A percentile compares a stretch with the other conserved stretches of the same genome.
phyloP scores from a whole-genome alignment of 805 yeast species.

The Candida insectorum region DNA sequence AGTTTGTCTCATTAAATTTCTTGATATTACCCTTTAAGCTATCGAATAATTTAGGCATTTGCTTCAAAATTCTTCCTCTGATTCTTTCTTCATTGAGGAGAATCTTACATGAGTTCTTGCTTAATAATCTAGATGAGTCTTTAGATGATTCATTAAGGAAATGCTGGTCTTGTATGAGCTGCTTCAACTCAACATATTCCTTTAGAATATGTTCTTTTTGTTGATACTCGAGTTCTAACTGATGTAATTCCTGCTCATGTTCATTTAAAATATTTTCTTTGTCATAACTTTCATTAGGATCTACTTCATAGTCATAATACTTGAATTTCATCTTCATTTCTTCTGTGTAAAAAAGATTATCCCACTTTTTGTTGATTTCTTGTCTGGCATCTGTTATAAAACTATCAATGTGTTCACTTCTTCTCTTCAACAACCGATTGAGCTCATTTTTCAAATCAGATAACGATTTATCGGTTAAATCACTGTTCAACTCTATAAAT shows the following conservation, averaged over 20 bases:
- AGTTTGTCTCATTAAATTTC: constrained; percentile 42
- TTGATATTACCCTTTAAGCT: constrained; percentile 46
- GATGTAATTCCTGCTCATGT: constrained; percentile 61
- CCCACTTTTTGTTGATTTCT: constrained; percentile 63
- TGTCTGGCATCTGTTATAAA: constrained; percentile 62
- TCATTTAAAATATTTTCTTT: constrained; percentile 59
- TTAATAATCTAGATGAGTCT: constrained; percentile 75
- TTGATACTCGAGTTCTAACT: constrained; percentile 48
- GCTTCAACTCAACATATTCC: constrained; percentile 53
- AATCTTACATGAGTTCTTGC: constrained; percentile 75
- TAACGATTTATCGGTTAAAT: constrained; percentile 47
- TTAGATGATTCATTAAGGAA: constrained; percentile 66
- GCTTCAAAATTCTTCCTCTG: constrained; percentile 63
- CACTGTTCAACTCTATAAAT: constrained; percentile 45
- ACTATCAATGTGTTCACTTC: constrained; percentile 62
- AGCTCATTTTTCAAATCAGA: constrained; percentile 53
- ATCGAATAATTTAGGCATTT: constrained; percentile 60
- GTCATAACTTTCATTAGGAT: constrained; percentile 36
- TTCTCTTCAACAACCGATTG: constrained; percentile 53
- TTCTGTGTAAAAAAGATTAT: constrained; percentile 53
- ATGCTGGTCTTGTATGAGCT: constrained; percentile 55
- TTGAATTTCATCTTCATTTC: constrained; percentile 49
- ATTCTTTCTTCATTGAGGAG: constrained; percentile 76
- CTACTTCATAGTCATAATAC: constrained; percentile 27
- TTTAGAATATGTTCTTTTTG: constrained; percentile 53